A percentile compares a stretch with the other conserved stretches of the same genome.
Evolutionary conservation across 768 basidiomycete species (phyloP).

Genomic region (Dictyophora rubrovolvata): DNA sequence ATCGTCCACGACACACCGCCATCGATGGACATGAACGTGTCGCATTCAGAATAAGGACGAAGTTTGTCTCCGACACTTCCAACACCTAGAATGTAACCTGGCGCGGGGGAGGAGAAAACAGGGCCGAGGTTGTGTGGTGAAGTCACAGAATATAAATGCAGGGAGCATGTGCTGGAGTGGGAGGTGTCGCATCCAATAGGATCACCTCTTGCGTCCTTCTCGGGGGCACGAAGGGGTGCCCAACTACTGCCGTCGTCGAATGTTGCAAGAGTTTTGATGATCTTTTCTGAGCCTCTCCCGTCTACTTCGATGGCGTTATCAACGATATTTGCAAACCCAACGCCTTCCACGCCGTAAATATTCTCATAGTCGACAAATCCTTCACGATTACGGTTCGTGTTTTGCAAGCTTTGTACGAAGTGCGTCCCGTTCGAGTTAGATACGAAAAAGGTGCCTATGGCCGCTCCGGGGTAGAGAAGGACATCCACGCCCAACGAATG

Average conservation of each 20-base stretch:
- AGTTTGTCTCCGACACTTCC: constrained; percentile 72
- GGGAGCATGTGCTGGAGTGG: constrained; percentile 54
- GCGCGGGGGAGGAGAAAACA: constrained; percentile 90
- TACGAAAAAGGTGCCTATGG: constrained; percentile 87
- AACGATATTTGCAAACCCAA: constrained; percentile 86
- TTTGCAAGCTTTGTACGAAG: constrained; percentile 82
- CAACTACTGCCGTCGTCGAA: constrained; percentile 91
- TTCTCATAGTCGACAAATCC: constrained; percentile 94
- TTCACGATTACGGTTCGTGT: constrained; percentile 81
- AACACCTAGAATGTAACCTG: constrained; percentile 94
- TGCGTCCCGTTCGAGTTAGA: constrained; percentile 94
- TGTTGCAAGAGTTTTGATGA: constrained; percentile 70
- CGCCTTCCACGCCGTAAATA: constrained; percentile 77
- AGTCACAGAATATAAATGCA: constrained; percentile 92
- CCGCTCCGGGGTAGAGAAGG: constrained; percentile 43
- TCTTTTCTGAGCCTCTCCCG: constrained; percentile 54
- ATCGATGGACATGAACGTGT: constrained; percentile 89
- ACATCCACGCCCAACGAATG: constrained; percentile 95
- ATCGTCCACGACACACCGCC: constrained; percentile 83
- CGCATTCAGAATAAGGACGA: constrained; percentile 69
- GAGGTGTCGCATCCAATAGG: constrained; percentile 51
- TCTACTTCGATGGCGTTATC: constrained; percentile 78
- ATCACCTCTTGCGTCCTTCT: constrained; percentile 48
- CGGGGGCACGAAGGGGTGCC: constrained; percentile 53
- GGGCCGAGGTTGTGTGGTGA: constrained; percentile 88